Base-by-base conservation (phyloP, 1,284 basidiomycete species). In the Kalmanozyma brasiliensis region DNA sequence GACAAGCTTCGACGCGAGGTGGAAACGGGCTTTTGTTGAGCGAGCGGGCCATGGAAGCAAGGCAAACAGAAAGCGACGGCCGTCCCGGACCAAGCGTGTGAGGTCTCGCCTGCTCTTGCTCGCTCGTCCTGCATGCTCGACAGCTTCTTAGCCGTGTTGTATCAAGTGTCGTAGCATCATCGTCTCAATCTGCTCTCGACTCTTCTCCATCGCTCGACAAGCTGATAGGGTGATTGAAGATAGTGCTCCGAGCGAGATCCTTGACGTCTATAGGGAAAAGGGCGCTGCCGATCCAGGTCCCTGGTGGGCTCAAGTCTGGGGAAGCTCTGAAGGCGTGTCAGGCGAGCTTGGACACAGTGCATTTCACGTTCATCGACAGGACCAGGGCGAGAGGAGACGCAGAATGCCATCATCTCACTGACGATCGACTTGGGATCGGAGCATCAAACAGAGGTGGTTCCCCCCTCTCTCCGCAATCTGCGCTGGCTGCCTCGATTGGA, bases 71-170 rank as follows among this genome's bases (percentile, higher is more conserved):
- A n/a, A 32, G 10, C 13, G 7, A 20, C 16, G 19, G 45, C 33
- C 34, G 38, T 17, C 35, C 52, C 52, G 53, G 49, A 20, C 32
- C 7, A 23, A 16, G 11, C 44, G 29, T 49, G 53, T 52, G 53
- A 49, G 44, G 61, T 37, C 19, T 57, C 61, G 61, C 49, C 47
- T 57, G 53, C n/a, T 20, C 38, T 57, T 64, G 53, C 61, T 64
- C 61, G 61, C 61, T 64, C 41, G 51, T 46, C 24, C 11, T 32
- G 32, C 24, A 14, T 14, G 16, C 23, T 17, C 20, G 5, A 16
- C 32, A 5, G 19, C 11, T 45, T 11, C 46, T 48, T 48, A 24
- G 20, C 43, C 6, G 20, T 23, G 19, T 14, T 13, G 17, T 30
- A 41, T 23, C 29, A 26, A 30, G 47, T 40, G 36, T 33, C 22